Percentiles rank a stretch among this genome's conserved stretches.
These are phyloP conservation scores for Citrus maxima DNA, from an alignment of 345 rosid species.

Conservation along the genomic window DNA sequence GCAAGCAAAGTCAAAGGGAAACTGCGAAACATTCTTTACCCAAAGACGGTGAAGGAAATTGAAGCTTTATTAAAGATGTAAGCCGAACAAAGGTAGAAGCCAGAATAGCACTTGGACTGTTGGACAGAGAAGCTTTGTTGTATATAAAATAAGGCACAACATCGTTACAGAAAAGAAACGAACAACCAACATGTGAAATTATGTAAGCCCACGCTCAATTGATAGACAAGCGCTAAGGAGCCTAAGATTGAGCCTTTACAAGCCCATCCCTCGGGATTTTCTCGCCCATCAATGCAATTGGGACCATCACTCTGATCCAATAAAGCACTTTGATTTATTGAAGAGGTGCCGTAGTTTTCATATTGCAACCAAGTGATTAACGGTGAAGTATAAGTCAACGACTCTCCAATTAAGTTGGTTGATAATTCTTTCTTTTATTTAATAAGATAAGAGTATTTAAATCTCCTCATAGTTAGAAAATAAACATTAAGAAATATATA, in stretches of 20 bases:
- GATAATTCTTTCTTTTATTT: too few species aligned
- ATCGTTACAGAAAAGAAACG: background rate
- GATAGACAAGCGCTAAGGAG: background rate
- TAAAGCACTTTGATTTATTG: background rate
- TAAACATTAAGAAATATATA: too few species aligned
- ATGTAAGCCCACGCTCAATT: background rate
- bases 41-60: background rate
- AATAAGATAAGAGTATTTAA: too few species aligned
- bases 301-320: background rate
- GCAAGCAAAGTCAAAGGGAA: conserved; percentile 22
- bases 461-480: too few species aligned
- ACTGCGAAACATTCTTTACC: conserved; percentile 6
- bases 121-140: background rate
- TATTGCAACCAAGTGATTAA: background rate
- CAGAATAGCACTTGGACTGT: background rate
- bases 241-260: background rate
- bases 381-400: too few species aligned
- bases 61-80: background rate
- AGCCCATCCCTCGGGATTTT: background rate
- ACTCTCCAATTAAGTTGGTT: too few species aligned
- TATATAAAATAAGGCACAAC: background rate
- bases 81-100: background rate
- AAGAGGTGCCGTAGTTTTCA: too few species aligned
- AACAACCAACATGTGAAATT: too few species aligned
- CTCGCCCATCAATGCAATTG: background rate